phyloP scores from a whole-genome alignment of 495 filamentous ascomycete species.

The Neurospora discreta region DNA sequence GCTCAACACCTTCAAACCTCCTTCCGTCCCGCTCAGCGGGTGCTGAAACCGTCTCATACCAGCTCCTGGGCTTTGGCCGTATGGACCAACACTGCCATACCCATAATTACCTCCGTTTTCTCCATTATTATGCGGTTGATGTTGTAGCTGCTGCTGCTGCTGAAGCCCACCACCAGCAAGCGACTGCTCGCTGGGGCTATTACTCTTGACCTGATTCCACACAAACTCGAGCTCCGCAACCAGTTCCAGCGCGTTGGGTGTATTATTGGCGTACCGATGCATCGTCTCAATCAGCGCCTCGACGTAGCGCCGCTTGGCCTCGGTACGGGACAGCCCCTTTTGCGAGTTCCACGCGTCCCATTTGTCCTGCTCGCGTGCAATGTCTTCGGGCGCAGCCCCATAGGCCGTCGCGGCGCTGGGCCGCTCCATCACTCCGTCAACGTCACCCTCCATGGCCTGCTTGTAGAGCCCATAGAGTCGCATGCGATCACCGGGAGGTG shows the following conservation, averaged over 20 bases:
- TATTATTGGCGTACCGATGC: conserved; percentile 80
- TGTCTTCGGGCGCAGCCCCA: conserved; percentile 23
- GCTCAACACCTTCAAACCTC: conserved; percentile 57
- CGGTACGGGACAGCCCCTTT: conserved; percentile 67
- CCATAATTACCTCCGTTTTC: conserved; percentile 4
- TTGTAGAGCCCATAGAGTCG: conserved; percentile 97
- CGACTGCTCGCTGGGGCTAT: conserved; percentile 48
- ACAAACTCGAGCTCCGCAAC: conserved; percentile 95
- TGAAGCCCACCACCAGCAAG: background rate
- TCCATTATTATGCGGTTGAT: background rate
- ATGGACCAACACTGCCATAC: background rate
- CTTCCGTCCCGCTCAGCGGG: conserved; percentile 36
- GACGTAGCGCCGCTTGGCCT: conserved; percentile 91
- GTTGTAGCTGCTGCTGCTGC: background rate
- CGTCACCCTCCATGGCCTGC: conserved; percentile 97
- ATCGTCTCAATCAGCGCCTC: conserved; percentile 89
- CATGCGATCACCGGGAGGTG: conserved; percentile 73
- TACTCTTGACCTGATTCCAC: conserved; percentile 93
- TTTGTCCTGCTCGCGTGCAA: conserved; percentile 48
- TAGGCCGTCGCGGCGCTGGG: conserved; percentile 37
- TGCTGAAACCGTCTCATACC: conserved; percentile 31
- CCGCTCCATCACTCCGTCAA: conserved; percentile 81
- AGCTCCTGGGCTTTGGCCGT: conserved; percentile 4
- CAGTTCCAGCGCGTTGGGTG: conserved; percentile 73
- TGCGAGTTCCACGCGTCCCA: conserved; percentile 91